Percentiles rank a stretch among this genome's conserved stretches.
phyloP scores from a whole-genome alignment of 176 grass and related monocot genomes.

The Oryza coarctata region DNA sequence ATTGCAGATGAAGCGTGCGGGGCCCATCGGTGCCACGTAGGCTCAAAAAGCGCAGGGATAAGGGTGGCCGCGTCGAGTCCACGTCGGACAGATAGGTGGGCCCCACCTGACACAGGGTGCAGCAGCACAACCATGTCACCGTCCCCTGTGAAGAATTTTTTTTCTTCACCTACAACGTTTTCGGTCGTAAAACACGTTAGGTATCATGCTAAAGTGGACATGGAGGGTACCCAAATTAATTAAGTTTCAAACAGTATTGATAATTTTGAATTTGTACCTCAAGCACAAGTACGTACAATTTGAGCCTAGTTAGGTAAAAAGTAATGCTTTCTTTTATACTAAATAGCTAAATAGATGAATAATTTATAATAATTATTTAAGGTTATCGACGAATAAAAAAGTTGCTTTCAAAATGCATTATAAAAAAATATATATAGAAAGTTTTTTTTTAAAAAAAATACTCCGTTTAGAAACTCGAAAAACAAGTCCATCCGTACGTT shows the following conservation, averaged over 20 bases:
- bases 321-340: no score
- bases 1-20: not conserved
- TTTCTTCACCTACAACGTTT: not conserved
- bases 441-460: no score
- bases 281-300: no score
- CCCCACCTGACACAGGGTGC: not conserved
- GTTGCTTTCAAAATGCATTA: no score
- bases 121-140: not conserved
- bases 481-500: no score
- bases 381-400: no score
- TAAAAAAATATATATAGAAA: no score
- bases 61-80: not conserved
- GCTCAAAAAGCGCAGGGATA: not conserved
- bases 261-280: not conserved
- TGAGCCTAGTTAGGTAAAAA: no score
- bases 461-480: no score
- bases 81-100: constrained; percentile 4
- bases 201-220: not conserved
- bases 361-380: no score
- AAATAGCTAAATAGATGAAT: no score
- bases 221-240: not conserved
- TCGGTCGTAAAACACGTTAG: no score
- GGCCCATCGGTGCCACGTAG: not conserved
- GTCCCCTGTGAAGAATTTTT: not conserved
- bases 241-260: not conserved